Percentiles rank a stretch among this genome's conserved stretches.
phyloP scores from a whole-genome alignment of 169 alveolate genomes.

The Cryptosporidium felis region DNA sequence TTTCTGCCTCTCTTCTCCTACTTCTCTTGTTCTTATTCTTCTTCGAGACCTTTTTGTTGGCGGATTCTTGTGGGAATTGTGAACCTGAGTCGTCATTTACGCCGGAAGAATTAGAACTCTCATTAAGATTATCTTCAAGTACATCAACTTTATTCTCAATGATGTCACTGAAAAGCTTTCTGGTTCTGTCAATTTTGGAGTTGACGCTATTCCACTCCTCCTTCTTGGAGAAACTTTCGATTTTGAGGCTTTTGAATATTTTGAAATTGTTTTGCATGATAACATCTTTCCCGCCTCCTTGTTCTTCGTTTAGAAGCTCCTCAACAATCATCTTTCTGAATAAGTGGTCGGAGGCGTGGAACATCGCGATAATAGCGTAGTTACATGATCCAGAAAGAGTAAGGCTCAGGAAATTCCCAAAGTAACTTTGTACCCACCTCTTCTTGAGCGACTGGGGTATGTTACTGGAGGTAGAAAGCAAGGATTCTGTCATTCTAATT shows the following conservation, averaged over 20 bases:
- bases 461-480: slow-evolving; percentile 6
- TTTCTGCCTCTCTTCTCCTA: too few relatives aligned
- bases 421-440: slow-evolving; percentile 48
- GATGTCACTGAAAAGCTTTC: slow-evolving; percentile 31
- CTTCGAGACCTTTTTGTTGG: slow-evolving; percentile 1
- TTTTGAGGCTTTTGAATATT: slow-evolving; percentile 38
- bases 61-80: too few relatives aligned
- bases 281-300: slow-evolving; percentile 52
- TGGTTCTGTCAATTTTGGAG: slow-evolving; percentile 18
- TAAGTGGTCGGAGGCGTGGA: slow-evolving; percentile 46
- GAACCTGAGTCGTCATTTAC: neutral
- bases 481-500: slow-evolving; percentile 23
- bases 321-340: slow-evolving; percentile 25
- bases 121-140: neutral
- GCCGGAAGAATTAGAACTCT: neutral
- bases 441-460: slow-evolving; percentile 29
- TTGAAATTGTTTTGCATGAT: slow-evolving; percentile 19
- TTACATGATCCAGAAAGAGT: slow-evolving; percentile 23
- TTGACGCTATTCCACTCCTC: slow-evolving; percentile 22
- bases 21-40: neutral
- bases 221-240: slow-evolving; percentile 10
- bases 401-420: slow-evolving; percentile 22
- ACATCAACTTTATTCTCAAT: slow-evolving; percentile 14
- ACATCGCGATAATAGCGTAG: slow-evolving; percentile 59
- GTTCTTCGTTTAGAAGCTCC: slow-evolving; percentile 45